phyloP scores from a whole-genome alignment of 2,329 filamentous ascomycete species.

The Nigrospora sphaerica region DNA sequence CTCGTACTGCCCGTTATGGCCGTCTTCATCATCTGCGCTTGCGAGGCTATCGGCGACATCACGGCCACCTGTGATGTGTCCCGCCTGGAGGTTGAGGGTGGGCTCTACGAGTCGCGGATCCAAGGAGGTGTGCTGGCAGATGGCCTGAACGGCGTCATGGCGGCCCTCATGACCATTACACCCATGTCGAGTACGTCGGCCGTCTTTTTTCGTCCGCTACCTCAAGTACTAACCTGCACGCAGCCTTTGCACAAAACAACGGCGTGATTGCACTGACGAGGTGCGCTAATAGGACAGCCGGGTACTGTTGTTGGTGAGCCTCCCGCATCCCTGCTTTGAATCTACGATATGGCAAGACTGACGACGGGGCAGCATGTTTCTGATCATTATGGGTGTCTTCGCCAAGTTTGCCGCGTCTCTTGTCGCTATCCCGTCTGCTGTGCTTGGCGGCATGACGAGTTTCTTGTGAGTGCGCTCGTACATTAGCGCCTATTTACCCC shows the following conservation, averaged over 20 bases:
- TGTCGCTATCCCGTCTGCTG: constrained; percentile 63
- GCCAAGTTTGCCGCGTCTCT: constrained; percentile 77
- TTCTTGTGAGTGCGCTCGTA: constrained; percentile 50
- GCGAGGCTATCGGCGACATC: constrained; percentile 75
- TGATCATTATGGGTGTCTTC: constrained; percentile 75
- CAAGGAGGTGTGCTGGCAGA: constrained; percentile 76
- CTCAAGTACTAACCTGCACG: not conserved
- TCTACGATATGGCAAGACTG: not conserved
- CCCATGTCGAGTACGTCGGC: constrained; percentile 54
- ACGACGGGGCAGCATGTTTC: constrained; percentile 46
- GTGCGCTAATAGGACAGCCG: constrained; percentile 74
- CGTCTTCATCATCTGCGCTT: constrained; percentile 66
- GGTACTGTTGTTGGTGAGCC: constrained; percentile 60
- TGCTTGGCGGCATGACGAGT: constrained; percentile 68
- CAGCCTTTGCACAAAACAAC: constrained; percentile 73
- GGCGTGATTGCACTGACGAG: constrained; percentile 76
- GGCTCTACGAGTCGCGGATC: constrained; percentile 66
- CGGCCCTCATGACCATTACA: constrained; percentile 71
- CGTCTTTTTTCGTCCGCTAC: not conserved
- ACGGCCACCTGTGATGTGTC: constrained; percentile 78
- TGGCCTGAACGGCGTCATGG: constrained; percentile 67
- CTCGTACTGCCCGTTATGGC: constrained; percentile 66
- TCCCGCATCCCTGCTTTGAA: not conserved
- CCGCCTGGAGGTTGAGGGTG: constrained; percentile 64
- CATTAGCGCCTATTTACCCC: not conserved